Evolutionary conservation across 108 stramenopile genomes (phyloP), one percentile per base, ranked within the genome.

Genomic region (Conticribra weissflogii): DNA sequence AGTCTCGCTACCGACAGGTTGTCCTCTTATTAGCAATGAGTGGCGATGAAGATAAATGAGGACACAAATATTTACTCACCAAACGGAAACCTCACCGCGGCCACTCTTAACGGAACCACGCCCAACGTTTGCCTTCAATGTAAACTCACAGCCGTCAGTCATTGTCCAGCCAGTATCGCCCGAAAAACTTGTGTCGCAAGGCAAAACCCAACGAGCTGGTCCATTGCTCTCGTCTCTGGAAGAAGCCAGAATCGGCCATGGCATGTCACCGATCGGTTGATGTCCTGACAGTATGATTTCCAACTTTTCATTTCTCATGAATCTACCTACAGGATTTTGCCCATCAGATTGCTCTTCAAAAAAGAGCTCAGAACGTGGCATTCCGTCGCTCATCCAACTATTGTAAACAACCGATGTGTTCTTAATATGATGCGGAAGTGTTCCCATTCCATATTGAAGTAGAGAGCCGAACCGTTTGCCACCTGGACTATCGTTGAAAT

Each of bases 401-500:
- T 81, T 83, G 65, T 94, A 94, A 4, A 94, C 82, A 28, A 89
- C 84, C 2, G 89, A 86, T 12, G 87, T 84, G 73, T 87, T 91
- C 58, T 63, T 81, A 18, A 46, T 17, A 47, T 55, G 18, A 65
- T 78, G 77, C n/a, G 92, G 82, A 24, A 81, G 66, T 74, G 81
- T 88, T 21, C 87, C 86, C 92, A 93, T 93, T 21, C 92, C 92
- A 75, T 90, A 90, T 62, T 90, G 89, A 19, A 88, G 67, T 48
- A 90, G 62, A 31, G 76, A 72, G 9, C 84, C 84, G 64, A 79
- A 85, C 33, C 48, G 66, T 33, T 56, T 53, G 60, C 74, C 59
- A 22, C 28, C 60, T 17, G 15, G 25, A 47, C 57, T 58, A 24
- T 48, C 57, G 54, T 80, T 63, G 48, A 61, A 55, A 70, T 88